These are phyloP conservation scores for Spathaspora hagerdaliae DNA, from an alignment of 805 yeast genomes.

Conservation along the genomic window DNA sequence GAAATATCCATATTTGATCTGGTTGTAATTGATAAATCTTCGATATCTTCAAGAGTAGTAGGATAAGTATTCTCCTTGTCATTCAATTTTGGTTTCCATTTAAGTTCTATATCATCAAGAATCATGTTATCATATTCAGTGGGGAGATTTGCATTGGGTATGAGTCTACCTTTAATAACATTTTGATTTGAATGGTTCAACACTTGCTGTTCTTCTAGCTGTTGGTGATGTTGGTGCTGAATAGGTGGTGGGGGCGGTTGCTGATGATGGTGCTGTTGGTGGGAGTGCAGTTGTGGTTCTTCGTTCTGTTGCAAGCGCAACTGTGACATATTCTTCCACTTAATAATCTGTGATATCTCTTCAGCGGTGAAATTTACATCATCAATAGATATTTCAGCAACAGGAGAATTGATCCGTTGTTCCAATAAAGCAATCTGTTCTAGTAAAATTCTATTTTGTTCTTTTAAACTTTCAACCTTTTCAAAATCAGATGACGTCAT, in stretches of 20 bases:
- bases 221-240: no score
- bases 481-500: not conserved
- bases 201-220: no score
- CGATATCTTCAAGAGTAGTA: conserved; percentile 36
- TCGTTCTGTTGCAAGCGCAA: conserved; percentile 15
- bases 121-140: conserved; percentile 32
- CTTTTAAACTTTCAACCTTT: not conserved
- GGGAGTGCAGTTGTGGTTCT: no score
- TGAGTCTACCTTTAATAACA: conserved; percentile 26
- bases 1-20: not conserved
- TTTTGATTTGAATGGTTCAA: conserved; percentile 3
- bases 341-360: conserved; percentile 15
- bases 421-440: not conserved
- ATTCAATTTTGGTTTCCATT: conserved; percentile 20
- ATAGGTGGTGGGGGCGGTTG: no score
- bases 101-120: conserved; percentile 24
- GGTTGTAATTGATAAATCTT: conserved; percentile 20
- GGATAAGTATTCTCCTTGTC: conserved; percentile 8
- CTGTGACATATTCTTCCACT: conserved; percentile 38
- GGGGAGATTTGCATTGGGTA: conserved; percentile 32
- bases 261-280: no score
- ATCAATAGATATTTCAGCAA: conserved; percentile 17
- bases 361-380: conserved; percentile 14
- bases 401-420: conserved; percentile 4
- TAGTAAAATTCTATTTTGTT: not conserved